Percentiles rank a stretch among this genome's conserved stretches.
These are phyloP conservation scores for Quercus lobata DNA, from an alignment of 331 rosid genomes.

Conservation along the genomic window DNA sequence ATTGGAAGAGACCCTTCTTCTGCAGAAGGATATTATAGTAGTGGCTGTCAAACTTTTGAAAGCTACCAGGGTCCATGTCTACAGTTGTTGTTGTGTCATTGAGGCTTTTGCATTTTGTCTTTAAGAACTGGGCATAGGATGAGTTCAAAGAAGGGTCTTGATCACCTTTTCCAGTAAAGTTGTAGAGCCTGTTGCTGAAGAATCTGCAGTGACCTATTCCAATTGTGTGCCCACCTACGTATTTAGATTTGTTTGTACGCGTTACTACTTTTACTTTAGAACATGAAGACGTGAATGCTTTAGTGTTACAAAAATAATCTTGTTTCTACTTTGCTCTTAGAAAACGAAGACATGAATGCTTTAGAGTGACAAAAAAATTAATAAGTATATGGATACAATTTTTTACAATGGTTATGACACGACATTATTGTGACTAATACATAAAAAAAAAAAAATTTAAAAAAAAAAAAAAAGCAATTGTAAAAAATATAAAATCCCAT, in stretches of 20 bases:
- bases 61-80: conserved; percentile 29
- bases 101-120: conserved; percentile 24
- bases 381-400: too few relatives aligned
- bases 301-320: too few relatives aligned
- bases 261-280: too few relatives aligned
- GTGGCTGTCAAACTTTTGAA: conserved; percentile 15
- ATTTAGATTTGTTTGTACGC: too few relatives aligned
- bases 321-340: too few relatives aligned
- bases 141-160: conserved; percentile 52
- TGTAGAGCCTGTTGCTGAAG: conserved; percentile 42
- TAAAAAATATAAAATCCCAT: too few relatives aligned
- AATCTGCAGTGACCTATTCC: conserved; percentile 45
- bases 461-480: neutral
- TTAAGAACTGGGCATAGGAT: conserved; percentile 30
- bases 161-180: conserved; percentile 58
- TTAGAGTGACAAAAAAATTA: too few relatives aligned
- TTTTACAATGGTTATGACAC: too few relatives aligned
- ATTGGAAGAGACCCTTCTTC: conserved; percentile 41
- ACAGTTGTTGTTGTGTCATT: conserved; percentile 29
- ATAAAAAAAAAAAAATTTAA: neutral
- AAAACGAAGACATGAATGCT: too few relatives aligned
- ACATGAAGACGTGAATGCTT: too few relatives aligned
- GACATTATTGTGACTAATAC: too few relatives aligned
- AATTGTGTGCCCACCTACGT: conserved; percentile 51
- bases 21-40: conserved; percentile 34